Evolutionary conservation across 768 basidiomycete genomes (phyloP).

Genomic region (Serendipita sp.): DNA sequence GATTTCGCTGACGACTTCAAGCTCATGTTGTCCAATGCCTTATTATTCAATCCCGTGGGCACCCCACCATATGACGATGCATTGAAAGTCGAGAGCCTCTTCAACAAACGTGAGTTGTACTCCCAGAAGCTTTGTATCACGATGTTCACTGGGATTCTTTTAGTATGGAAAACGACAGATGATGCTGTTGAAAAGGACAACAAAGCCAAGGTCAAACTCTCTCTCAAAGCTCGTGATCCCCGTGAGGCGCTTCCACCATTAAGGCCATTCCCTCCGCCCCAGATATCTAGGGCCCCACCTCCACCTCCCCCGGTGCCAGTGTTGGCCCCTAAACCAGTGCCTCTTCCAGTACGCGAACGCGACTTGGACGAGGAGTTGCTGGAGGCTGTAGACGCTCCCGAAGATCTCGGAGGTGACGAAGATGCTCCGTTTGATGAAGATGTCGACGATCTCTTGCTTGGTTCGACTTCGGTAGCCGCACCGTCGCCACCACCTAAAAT

Average conservation of each 20-base stretch:
- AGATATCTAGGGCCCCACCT: conserved; percentile 17
- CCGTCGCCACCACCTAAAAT: conserved; percentile 43
- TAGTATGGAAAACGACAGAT: conserved; percentile 11
- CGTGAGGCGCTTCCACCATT: neutral
- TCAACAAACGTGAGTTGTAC: conserved; percentile 60
- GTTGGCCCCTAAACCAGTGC: neutral
- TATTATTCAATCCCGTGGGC: conserved; percentile 61
- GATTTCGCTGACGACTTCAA: conserved; percentile 76
- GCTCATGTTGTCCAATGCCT: conserved; percentile 78
- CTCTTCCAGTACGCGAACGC: conserved; percentile 7
- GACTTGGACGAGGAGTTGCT: conserved; percentile 7
- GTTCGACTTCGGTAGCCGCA: conserved; percentile 17
- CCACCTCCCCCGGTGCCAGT: conserved; percentile 14
- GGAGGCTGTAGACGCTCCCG: conserved; percentile 1
- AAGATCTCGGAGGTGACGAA: conserved; percentile 8
- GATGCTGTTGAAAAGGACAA: conserved; percentile 3
- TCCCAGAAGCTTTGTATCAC: neutral
- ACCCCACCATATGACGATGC: conserved; percentile 65
- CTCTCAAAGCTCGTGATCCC: conserved; percentile 4
- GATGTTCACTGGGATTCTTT: neutral
- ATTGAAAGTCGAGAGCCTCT: conserved; percentile 57
- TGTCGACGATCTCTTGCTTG: conserved; percentile 9
- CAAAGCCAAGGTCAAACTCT: conserved; percentile 1
- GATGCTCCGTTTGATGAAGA: conserved; percentile 8
- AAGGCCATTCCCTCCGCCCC: too few relatives aligned